Percentiles rank a stretch among this genome's conserved stretches.
These are phyloP conservation scores for Gynandropsis gynandra DNA, from an alignment of 345 rosid genomes.

Conservation along the genomic window DNA sequence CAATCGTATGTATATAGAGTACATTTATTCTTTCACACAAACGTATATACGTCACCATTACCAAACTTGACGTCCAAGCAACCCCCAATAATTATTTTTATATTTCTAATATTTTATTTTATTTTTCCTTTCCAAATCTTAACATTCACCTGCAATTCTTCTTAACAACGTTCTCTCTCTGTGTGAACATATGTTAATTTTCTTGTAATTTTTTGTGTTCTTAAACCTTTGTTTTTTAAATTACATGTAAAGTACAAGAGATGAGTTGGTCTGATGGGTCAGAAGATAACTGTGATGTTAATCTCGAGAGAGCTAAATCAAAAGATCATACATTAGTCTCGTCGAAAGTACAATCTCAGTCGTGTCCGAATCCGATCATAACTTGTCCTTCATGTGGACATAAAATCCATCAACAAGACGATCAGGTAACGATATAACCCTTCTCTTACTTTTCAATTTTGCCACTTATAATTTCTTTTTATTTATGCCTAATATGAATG, in stretches of 20 bases:
- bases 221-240: too few relatives aligned
- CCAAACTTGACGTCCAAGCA: slow-evolving; percentile 80
- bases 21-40: slow-evolving; percentile 27
- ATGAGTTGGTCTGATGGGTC: slow-evolving; percentile 64
- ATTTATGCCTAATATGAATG: not conserved
- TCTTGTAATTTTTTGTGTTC: too few relatives aligned
- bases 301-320: slow-evolving; percentile 27
- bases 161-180: slow-evolving; percentile 17
- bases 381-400: slow-evolving; percentile 84
- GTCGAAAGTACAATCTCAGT: slow-evolving; percentile 27
- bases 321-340: slow-evolving; percentile 23
- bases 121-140: slow-evolving; percentile 14
- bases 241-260: slow-evolving; percentile 24
- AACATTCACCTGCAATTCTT: slow-evolving; percentile 22
- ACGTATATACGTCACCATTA: slow-evolving; percentile 37
- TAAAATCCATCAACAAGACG: slow-evolving; percentile 34
- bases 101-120: slow-evolving; percentile 6
- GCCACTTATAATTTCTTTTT: not conserved
- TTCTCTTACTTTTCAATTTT: not conserved
- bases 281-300: slow-evolving; percentile 31
- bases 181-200: too few relatives aligned
- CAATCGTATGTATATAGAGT: slow-evolving; percentile 13
- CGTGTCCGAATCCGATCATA: slow-evolving; percentile 22
- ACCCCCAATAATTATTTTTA: slow-evolving; percentile 23
- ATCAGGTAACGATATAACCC: slow-evolving; percentile 42